Evolutionary conservation across 345 rosid species (phyloP).

Genomic region (Aethionema arabicum): DNA sequence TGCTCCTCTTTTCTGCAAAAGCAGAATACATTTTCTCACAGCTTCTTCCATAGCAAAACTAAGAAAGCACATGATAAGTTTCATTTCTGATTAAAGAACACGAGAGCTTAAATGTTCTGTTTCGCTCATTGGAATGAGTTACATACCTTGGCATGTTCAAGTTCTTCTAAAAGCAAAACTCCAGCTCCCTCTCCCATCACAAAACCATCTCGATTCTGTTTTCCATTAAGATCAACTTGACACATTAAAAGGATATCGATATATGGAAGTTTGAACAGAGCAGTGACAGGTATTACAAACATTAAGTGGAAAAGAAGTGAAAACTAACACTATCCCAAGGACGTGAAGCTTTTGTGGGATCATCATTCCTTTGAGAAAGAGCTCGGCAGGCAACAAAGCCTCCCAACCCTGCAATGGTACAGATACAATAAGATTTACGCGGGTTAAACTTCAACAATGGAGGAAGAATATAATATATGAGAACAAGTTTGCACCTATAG

Average conservation of each 20-base stretch:
- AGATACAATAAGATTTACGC: constrained; percentile 18
- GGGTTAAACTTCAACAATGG: constrained; percentile 17
- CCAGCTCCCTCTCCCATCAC: constrained; percentile 99
- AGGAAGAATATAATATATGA: constrained; percentile 13
- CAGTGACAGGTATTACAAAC: neutral
- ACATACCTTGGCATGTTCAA: constrained; percentile 95
- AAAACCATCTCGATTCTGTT: constrained; percentile 93
- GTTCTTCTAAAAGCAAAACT: constrained; percentile 88
- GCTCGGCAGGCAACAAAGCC: constrained; percentile 94
- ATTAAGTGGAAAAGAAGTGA: constrained; percentile 13
- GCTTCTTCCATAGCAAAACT: neutral
- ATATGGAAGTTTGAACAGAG: neutral
- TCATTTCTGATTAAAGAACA: neutral
- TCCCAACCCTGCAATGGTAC: constrained; percentile 75
- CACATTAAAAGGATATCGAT: neutral
- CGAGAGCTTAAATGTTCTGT: neutral
- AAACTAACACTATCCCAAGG: constrained; percentile 87
- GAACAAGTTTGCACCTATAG: constrained; percentile 61
- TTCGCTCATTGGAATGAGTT: neutral
- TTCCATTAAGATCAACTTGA: constrained; percentile 15
- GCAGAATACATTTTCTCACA: constrained; percentile 18
- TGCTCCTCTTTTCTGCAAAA: constrained; percentile 78
- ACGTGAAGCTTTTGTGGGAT: constrained; percentile 93
- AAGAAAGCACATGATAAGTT: constrained; percentile 11
- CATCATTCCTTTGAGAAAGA: constrained; percentile 80